Evolutionary conservation across 2,329 filamentous ascomycete genomes (phyloP), one percentile per base, ranked within the genome.

Genomic region (Aspergillus japonicus): DNA sequence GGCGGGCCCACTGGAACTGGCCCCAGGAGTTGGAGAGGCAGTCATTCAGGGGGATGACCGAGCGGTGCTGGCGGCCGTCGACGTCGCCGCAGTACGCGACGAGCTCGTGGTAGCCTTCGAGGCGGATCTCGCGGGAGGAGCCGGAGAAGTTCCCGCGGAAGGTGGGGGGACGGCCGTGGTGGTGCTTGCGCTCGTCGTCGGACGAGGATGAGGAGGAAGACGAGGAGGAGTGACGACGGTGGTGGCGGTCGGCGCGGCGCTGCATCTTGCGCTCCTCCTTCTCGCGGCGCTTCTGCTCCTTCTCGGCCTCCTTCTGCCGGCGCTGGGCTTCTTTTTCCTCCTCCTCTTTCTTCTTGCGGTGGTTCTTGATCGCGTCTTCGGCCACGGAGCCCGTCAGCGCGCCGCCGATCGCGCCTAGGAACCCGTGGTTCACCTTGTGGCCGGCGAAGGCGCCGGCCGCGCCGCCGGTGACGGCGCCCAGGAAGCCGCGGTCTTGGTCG

Each of bases 361-460:
- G 69, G 65, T 79, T 76, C 69, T 78, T 78, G 56, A 75, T 63
- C 12, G 74, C 74, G 58, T 81, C 78, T 65, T 81, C 77, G 8
- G 77, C 72, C 51, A 80, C 68, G 52, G 74, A 77, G 35, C 79
- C 79, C 2, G 75, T 71, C 56, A 81, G 76, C 26, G 79, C 79
- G 19, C 79, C 79, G 55, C 77, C 78, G 50, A 81, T 70, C 4
- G 78, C 74, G 55, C 79, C 79, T 19, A 81, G 71, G 63, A 81
- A 68, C 24, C 79, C 79, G 68, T 81, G 79, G 59, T 77, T 72
- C 57, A 73, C 77, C 63, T 81, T 74, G 68, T 78, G 75, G 49
- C 79, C 79, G 24, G 71, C 75, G 57, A 73, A 80, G 16, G 74
- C 79, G 48, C 79, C 79, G 12, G 75, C 71, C 5, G 77, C 73